Base-by-base conservation (phyloP, 306 rosid species). In the Acacia crassicarpa region DNA sequence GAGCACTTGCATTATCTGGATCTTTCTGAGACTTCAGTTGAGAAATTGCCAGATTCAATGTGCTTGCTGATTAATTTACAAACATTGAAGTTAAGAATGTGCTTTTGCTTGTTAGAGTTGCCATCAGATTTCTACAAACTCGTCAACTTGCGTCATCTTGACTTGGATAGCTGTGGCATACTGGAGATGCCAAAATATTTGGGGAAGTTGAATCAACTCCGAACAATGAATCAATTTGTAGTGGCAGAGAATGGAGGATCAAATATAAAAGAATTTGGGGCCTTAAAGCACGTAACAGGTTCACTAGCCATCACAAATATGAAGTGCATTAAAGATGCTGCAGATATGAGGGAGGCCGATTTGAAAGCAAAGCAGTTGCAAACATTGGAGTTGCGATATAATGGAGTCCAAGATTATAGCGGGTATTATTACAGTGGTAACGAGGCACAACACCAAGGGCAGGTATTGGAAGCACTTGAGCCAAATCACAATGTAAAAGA, bases 1-100 rank as follows among this genome's bases (percentile, higher is more conserved):
- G 79, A 68, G 12, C 84, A 68, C 46, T n/a, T 82, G 20, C 82
- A 76, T 22, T 86, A 82, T 78, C 56, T 86, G 30, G 25, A 85
- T 49, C 81, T 75, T 51, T 22, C 84, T 1, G 0, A 0, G 2
- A 75, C 67, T n/a, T 0, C 0, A 2, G 49, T 83, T 74, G 13
- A 16, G 77, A 33, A 35, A 1, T 23, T 86, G 23, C 87, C 85
- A 4, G 19, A 71, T 63, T 72, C 87, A 40, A 72, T 80, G 1
- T 72, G 86, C 68, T 11, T 5, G 63, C 2, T 86, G 63, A 17
- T 67, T 33, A 86, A 86, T 59, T n/a, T 86, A 35, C 75, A 83
- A 9, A 86, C 86, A 13, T 53, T 86, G 0, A 33, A 62, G 12
- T 15, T 79, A 45, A 0, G 3, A 9, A 2, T 40, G 16, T 23